phyloP scores from a whole-genome alignment of 2,329 filamentous ascomycete species.

The Xylariomycetidae sp. region DNA sequence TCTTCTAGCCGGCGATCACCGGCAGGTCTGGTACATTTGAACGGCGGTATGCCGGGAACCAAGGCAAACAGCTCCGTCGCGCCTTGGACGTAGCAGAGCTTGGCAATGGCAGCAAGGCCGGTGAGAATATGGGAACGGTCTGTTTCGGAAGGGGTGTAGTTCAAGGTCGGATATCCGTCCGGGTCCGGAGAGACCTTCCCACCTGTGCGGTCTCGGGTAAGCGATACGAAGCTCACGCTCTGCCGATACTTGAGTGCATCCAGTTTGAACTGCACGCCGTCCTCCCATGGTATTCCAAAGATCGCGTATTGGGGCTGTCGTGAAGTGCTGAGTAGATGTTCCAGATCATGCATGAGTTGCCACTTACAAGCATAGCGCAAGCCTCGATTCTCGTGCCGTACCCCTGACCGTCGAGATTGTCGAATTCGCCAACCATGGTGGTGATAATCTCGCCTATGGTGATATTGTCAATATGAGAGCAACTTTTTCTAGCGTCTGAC shows the following conservation, averaged over 20 bases:
- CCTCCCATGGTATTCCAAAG: constrained; percentile 60
- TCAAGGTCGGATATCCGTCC: constrained; percentile 60
- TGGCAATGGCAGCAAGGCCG: constrained; percentile 66
- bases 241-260: constrained; percentile 62
- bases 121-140: constrained; percentile 70
- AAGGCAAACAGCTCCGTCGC: constrained; percentile 73
- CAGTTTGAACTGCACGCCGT: constrained; percentile 68
- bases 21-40: constrained; percentile 30
- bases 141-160: constrained; percentile 66
- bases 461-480: background rate
- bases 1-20: constrained; percentile 48
- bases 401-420: constrained; percentile 74
- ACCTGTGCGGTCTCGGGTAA: constrained; percentile 70
- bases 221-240: constrained; percentile 66
- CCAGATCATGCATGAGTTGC: no score
- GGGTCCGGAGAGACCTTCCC: constrained; percentile 73
- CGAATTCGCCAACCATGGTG: constrained; percentile 68
- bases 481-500: constrained; percentile 4
- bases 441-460: constrained; percentile 69
- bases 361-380: constrained; percentile 60
- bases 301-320: constrained; percentile 65
- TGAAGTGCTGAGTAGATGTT: no score
- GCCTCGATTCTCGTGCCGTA: constrained; percentile 82
- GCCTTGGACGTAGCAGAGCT: constrained; percentile 73
- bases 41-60: constrained; percentile 60